Conservation (phyloP, 2,329 filamentous ascomycete species). For the Pochonia chlamydosporia region DNA sequence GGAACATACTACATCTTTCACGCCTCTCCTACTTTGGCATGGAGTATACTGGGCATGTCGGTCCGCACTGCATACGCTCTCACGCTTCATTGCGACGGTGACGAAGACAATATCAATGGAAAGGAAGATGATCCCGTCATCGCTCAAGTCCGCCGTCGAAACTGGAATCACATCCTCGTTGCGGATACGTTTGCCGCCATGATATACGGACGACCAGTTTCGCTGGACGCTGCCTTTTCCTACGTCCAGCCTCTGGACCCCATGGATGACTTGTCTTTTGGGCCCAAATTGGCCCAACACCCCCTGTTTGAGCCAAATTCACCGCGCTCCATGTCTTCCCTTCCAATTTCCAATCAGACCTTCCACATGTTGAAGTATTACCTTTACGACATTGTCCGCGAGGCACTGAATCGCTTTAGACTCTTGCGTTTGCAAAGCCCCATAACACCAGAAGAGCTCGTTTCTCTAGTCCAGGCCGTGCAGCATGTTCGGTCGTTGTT, state of each 20-base stretch:
- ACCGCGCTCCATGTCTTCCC: not conserved
- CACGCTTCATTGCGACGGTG: slow-evolving; percentile 12
- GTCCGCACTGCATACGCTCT: slow-evolving; percentile 13
- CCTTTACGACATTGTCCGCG: slow-evolving; percentile 21
- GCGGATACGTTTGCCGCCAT: slow-evolving; percentile 22
- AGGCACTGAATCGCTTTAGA: slow-evolving; percentile 19
- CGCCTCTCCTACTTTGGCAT: slow-evolving; percentile 4
- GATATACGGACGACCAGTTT: slow-evolving; percentile 22
- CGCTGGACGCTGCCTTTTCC: slow-evolving; percentile 20
- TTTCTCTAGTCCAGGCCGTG: slow-evolving; percentile 12
- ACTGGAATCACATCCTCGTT: slow-evolving; percentile 23
- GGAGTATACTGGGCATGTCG: slow-evolving; percentile 9
- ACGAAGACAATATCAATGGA: slow-evolving; percentile 2
- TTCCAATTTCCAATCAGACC: slow-evolving; percentile 11
- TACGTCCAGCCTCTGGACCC: slow-evolving; percentile 17
- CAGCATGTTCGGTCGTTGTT: slow-evolving; percentile 10
- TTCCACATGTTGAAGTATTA: slow-evolving; percentile 22
- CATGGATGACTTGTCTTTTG: slow-evolving; percentile 16
- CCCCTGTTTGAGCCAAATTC: slow-evolving; percentile 1
- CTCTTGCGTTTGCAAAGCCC: slow-evolving; percentile 16
- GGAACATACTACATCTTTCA: slow-evolving; percentile 6
- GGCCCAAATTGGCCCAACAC: slow-evolving; percentile 2
- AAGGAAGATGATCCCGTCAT: slow-evolving; percentile 3
- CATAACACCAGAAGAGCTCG: slow-evolving; percentile 13
- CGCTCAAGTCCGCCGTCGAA: slow-evolving; percentile 20